phyloP scores from a whole-genome alignment of 352 stramenopile species.

The Stramenopiles sp. region DNA sequence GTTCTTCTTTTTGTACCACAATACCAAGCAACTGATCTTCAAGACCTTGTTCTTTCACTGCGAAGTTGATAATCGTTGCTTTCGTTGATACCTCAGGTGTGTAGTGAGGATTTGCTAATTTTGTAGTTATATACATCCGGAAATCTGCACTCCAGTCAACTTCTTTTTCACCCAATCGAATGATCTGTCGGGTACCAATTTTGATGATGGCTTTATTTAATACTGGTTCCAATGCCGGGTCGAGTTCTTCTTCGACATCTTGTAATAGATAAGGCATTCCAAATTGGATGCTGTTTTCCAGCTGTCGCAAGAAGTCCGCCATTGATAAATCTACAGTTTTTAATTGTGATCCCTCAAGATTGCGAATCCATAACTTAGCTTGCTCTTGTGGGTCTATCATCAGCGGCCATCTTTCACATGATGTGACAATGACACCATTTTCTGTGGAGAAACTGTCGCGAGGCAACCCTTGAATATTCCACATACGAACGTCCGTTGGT shows the following conservation, averaged over 20 bases:
- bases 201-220: slow-evolving; percentile 71
- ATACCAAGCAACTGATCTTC: slow-evolving; percentile 64
- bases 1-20: slow-evolving; percentile 64
- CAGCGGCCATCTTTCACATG: slow-evolving; percentile 60
- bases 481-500: slow-evolving; percentile 55
- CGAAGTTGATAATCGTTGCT: slow-evolving; percentile 77
- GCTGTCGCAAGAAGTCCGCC: slow-evolving; percentile 55
- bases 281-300: slow-evolving; percentile 68
- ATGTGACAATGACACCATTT: slow-evolving; percentile 72
- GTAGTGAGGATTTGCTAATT: slow-evolving; percentile 75
- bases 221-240: slow-evolving; percentile 60
- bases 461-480: slow-evolving; percentile 66
- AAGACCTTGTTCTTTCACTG: slow-evolving; percentile 65
- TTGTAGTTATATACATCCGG: slow-evolving; percentile 73
- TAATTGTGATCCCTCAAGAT: slow-evolving; percentile 42
- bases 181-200: slow-evolving; percentile 52
- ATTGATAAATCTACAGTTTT: slow-evolving; percentile 69
- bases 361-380: slow-evolving; percentile 81
- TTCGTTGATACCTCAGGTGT: slow-evolving; percentile 71
- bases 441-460: slow-evolving; percentile 60
- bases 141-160: slow-evolving; percentile 73
- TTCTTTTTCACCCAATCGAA: slow-evolving; percentile 66
- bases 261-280: slow-evolving; percentile 61
- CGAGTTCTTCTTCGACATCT: slow-evolving; percentile 70
- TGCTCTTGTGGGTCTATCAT: slow-evolving; percentile 84